Base-by-base conservation (phyloP, 768 basidiomycete species). In the Trametes cingulata region DNA sequence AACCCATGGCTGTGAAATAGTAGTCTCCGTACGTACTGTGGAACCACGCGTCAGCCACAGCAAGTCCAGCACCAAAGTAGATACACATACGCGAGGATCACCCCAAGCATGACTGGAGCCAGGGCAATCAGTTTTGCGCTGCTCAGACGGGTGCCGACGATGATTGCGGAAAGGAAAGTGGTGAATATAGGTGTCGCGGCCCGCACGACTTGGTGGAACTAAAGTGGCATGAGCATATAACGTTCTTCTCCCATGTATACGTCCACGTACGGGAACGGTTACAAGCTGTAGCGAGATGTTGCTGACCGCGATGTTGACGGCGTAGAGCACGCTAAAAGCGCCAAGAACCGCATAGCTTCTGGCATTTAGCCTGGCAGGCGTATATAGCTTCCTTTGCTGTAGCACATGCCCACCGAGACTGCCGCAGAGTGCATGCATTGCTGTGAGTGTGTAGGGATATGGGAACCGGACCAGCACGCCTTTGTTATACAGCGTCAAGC, bases 171-270 rank as follows among this genome's bases (percentile, higher is more conserved):
- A 54, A 98, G 81, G 37, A 87, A 52, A 66, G 97, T 88, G 22
- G 92, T 95, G 77, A 98, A 98, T 51, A 98, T 81, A 0, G 97
- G 96, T 0, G 96, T 90, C 19, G 91, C 84, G 5, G 95, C 92
- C 27, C 97, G 90, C 37, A 98, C 87, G 56, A 98, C 93, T 79
- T 98, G 96, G 72, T 98, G 97, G 70, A 99, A 97, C 94, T 97
- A 62, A 0, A 25, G 41, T 19, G 22, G 17, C 45, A 53, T 58
- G 19, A 43, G 40, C n/a, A 1, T 37, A 8, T 45, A 5, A 27
- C 10, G 29, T 7, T 24, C 17, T 17, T 45, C 36, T 24, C 5
- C 5, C 35, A 24, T 35, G 40, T 36, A 48, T 20, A 36, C 17
- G 48, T 15, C 6, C 14, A 83, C 91, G 67, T 61, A 94, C 92